phyloP scores from a whole-genome alignment of 176 grass and related monocot genomes.

The Rhynchospora pubera region DNA sequence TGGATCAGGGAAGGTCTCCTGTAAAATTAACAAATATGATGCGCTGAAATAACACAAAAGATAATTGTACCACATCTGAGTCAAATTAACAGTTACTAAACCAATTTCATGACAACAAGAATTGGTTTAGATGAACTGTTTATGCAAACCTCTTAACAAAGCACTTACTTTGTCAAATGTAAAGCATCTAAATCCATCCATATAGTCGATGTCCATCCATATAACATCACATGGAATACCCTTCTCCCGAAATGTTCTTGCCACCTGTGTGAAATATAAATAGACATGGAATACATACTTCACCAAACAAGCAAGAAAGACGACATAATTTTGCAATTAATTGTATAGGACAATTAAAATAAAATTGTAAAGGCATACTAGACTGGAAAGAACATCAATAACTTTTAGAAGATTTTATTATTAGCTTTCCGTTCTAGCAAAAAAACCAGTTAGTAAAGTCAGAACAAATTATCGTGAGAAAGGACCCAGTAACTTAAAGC shows the following conservation, averaged over 20 bases:
- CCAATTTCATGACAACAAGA: not conserved
- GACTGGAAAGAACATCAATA: not conserved
- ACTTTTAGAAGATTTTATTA: not conserved
- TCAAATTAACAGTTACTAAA: not conserved
- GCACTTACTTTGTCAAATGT: conserved; percentile 72
- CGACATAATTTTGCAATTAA: not conserved
- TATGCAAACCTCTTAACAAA: not conserved
- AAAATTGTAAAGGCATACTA: not conserved
- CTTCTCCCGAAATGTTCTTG: conserved; percentile 84
- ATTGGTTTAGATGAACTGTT: not conserved
- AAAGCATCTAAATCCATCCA: conserved; percentile 96
- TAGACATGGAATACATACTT: conserved; percentile 14
- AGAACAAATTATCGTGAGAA: not conserved
- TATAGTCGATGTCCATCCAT: conserved; percentile 99
- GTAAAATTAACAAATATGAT: conserved; percentile 19
- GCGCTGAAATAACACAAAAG: not conserved
- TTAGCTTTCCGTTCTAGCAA: not conserved
- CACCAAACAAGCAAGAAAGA: conserved; percentile 5
- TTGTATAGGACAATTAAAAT: not conserved
- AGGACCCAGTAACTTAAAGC: too few relatives aligned
- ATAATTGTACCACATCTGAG: not conserved
- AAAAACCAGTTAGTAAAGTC: not conserved
- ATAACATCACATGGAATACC: conserved; percentile 92
- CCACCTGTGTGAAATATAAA: conserved; percentile 41
- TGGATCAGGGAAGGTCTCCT: conserved; percentile 67